Conservation (phyloP, 371 early-diverging fungal genomes). For the Mucor lusitanicus region DNA sequence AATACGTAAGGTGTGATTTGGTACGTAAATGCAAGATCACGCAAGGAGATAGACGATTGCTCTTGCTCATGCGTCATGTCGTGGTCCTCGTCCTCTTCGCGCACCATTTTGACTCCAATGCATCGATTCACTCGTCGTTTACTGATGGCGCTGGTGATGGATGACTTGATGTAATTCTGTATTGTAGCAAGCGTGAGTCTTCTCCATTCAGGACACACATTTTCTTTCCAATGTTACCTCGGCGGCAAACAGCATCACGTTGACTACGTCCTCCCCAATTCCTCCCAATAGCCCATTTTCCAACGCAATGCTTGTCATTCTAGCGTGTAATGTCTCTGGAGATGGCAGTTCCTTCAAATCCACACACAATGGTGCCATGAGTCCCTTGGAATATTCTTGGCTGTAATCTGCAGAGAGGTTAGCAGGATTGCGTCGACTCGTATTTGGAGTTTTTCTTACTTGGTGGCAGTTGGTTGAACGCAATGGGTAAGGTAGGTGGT, state of each 20-base stretch:
- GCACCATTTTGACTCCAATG: conserved; percentile 54
- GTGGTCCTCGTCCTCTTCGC: conserved; percentile 3
- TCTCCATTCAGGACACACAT: neutral
- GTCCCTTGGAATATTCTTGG: conserved; percentile 69
- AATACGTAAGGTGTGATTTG: conserved; percentile 67
- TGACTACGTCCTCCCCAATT: conserved; percentile 65
- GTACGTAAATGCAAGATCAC: conserved; percentile 71
- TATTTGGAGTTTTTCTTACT: conserved; percentile 27
- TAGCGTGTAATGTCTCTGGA: conserved; percentile 65
- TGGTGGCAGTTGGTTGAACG: conserved; percentile 51
- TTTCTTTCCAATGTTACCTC: conserved; percentile 48
- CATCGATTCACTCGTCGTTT: conserved; percentile 71
- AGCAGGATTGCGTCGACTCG: neutral
- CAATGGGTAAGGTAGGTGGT: conserved; percentile 49
- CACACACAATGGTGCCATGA: conserved; percentile 69
- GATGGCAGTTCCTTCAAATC: conserved; percentile 74
- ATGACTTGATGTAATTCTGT: conserved; percentile 71
- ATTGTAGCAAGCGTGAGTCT: no score
- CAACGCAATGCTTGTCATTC: conserved; percentile 74
- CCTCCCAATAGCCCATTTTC: conserved; percentile 75
- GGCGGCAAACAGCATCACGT: conserved; percentile 71
- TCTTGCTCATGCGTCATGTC: conserved; percentile 18
- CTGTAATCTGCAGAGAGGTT: conserved; percentile 38
- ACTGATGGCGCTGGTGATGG: conserved; percentile 70
- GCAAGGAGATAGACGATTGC: conserved; percentile 23